Evolutionary conservation across 495 filamentous ascomycete species (phyloP), one percentile per base, ranked within the genome.

Genomic region (Trichoderma orchidacearum): DNA sequence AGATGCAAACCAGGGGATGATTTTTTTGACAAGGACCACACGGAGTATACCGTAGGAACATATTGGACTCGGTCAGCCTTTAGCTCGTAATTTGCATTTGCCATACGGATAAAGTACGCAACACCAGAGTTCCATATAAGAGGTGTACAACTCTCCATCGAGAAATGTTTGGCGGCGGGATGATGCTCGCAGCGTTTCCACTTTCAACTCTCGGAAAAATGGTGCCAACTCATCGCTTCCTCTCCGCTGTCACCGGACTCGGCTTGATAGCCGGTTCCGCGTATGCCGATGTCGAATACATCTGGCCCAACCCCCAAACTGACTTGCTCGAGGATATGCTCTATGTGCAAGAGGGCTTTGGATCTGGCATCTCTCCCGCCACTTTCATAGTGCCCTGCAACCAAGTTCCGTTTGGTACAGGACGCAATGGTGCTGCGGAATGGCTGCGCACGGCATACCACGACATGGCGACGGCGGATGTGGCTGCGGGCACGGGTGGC

Each of bases 371-470:
- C 41, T 48, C 41, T 0, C 41, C 41, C 13, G 41, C 41, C 12
- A 48, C 41, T 9, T 48, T 48, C 21, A 48, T 48, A 3, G 41
- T 48, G 9, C 41, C 41, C 21, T 48, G 41, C 8, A 23, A 48
- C 4, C 23, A 48, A 13, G 41, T 48, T 5, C 2, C 21, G 11
- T 48, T 48, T 48, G 41, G 41, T 23, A 48, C 18, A 12, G 41
- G 41, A 1, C 41, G 41, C 11, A 48, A 48, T 3, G 41, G 41
- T 11, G 41, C 41, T 48, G 72, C 74, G 11, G 68, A 77, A 64
- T 77, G 72, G 72, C 62, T 75, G 31, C 64, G 74, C 31, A 71
- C 68, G 17, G 68, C 70, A 30, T 75, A 75, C 60, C 74, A 71
- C 35, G 68, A 71, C 57, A 61, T 64, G 32, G 59, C 67, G 5